Evolutionary conservation across 768 basidiomycete species (phyloP), one percentile per base, ranked within the genome.

Genomic region (Lactifluus volemus): DNA sequence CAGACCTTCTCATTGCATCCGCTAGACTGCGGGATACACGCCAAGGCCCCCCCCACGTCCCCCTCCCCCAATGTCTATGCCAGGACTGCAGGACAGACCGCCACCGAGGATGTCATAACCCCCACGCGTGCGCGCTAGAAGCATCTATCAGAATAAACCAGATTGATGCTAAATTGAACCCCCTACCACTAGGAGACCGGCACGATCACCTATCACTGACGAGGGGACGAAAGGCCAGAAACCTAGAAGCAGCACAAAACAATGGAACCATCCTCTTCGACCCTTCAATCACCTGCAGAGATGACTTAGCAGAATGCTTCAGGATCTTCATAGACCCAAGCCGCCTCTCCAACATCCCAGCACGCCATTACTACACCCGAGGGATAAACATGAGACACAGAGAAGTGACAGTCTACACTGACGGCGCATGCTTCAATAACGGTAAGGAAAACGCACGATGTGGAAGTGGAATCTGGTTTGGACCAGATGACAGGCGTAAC

Each of bases 291-390:
- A 53, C 53, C 14, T 39, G 39, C 15, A 29, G 30, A n/a, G 3
- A 17, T 0, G 12, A 30, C 53, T 8, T 53, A 4, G 29, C 53
- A 5, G 53, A 53, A 5, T 42, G 41, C 25, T 53, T 42, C 53
- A 0, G 29, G 4, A 29, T 30, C 1, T 53, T 53, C 41, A n/a
- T 29, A 11, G 9, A 53, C 41, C 39, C 39, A 10, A 9, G 30
- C 0, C 12, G 7, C 29, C 0, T 32, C 0, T 4, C 29, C 4
- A 30, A 19, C 3, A 9, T 1, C 15, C 53, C 41, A 2, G 41
- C 53, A 8, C 5, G 10, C 15, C 38, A 25, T 0, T 38, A 38
- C 36, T 11, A 38, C 36, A 38, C 36, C 36, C 36, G 11, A 38
- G 36, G 36, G 11, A 38, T 38, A 5, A 38, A 38, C 8, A 5